A percentile compares a stretch with the other conserved stretches of the same genome.
Evolutionary conservation across 352 stramenopile genomes (phyloP).

Genomic region (Pythium dissimile): DNA sequence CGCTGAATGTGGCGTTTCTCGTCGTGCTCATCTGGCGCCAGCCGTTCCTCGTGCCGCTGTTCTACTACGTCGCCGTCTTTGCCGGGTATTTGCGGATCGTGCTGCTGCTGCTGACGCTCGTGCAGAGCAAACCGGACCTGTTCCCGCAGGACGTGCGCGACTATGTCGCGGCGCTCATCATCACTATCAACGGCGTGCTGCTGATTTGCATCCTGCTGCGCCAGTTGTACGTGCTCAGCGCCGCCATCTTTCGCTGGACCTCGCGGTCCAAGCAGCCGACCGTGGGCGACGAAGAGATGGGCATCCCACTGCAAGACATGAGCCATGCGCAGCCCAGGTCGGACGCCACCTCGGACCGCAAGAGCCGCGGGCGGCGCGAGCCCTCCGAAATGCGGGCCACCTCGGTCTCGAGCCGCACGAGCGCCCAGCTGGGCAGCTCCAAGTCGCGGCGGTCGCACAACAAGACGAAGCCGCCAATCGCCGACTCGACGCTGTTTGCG

Average conservation of each 20-base stretch:
- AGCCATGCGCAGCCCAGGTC: neutral
- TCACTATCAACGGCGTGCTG: conserved; percentile 38
- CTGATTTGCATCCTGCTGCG: conserved; percentile 38
- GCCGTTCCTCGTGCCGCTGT: conserved; percentile 38
- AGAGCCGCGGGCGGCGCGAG: neutral
- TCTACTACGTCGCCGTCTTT: conserved; percentile 34
- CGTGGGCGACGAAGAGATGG: conserved; percentile 15
- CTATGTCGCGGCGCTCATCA: conserved; percentile 37
- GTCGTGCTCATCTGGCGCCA: conserved; percentile 32
- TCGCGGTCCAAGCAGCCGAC: conserved; percentile 6
- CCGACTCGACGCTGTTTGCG: conserved; percentile 18
- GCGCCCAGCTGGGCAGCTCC: neutral
- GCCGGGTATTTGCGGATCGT: conserved; percentile 42
- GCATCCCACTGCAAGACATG: conserved; percentile 17
- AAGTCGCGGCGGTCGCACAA: neutral
- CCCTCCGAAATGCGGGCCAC: no score
- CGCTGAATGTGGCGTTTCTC: conserved; percentile 37
- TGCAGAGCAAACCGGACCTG: conserved; percentile 29
- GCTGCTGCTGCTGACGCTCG: conserved; percentile 38
- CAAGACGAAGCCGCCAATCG: neutral
- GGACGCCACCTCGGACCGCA: neutral
- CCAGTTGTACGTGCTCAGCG: conserved; percentile 31
- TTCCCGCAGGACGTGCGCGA: conserved; percentile 41
- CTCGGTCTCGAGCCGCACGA: neutral
- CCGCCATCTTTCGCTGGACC: conserved; percentile 20